These are phyloP conservation scores for Aquilaria agallochum DNA, from an alignment of 441 rosid species.

Conservation along the genomic window DNA sequence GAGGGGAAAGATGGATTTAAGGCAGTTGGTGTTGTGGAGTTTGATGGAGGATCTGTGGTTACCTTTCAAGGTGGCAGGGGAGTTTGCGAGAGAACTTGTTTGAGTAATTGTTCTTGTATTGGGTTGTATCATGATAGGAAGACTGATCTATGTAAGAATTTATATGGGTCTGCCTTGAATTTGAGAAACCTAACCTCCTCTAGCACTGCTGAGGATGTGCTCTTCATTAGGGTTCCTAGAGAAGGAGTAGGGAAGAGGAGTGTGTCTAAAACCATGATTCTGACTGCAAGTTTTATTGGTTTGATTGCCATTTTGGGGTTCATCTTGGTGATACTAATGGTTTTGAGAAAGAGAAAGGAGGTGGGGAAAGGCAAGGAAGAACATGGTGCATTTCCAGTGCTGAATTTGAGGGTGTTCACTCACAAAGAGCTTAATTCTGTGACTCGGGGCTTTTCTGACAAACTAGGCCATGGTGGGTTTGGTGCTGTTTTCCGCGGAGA, in stretches of 20 bases:
- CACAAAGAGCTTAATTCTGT: conserved; percentile 63
- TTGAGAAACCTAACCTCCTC: conserved; percentile 46
- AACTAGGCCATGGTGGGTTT: conserved; percentile 86
- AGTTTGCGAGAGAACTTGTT: conserved; percentile 48
- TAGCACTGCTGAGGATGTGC: conserved; percentile 22
- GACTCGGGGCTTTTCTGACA: conserved; percentile 61
- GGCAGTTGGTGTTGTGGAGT: conserved; percentile 40
- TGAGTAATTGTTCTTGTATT: conserved; percentile 66
- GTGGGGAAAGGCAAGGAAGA: conserved; percentile 33
- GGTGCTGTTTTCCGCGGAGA: conserved; percentile 79
- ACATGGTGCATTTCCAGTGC: conserved; percentile 38
- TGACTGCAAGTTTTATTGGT: conserved; percentile 49
- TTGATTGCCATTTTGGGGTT: conserved; percentile 41
- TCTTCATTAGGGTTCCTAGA: conserved; percentile 47
- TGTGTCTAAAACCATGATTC: conserved; percentile 31
- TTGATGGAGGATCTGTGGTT: conserved; percentile 30
- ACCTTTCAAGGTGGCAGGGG: conserved; percentile 39
- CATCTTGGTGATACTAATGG: conserved; percentile 25
- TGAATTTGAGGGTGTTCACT: conserved; percentile 68
- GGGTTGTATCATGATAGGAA: conserved; percentile 46
- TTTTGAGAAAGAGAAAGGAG: conserved; percentile 35
- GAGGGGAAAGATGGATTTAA: conserved; percentile 39
- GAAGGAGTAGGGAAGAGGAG: conserved; percentile 27
- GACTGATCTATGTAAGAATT: conserved; percentile 46
- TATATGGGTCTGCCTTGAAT: conserved; percentile 52